Percentiles rank a stretch among this genome's conserved stretches.
Evolutionary conservation across 2,329 filamentous ascomycete species (phyloP).

Genomic region (Neonectria neomacrospora): DNA sequence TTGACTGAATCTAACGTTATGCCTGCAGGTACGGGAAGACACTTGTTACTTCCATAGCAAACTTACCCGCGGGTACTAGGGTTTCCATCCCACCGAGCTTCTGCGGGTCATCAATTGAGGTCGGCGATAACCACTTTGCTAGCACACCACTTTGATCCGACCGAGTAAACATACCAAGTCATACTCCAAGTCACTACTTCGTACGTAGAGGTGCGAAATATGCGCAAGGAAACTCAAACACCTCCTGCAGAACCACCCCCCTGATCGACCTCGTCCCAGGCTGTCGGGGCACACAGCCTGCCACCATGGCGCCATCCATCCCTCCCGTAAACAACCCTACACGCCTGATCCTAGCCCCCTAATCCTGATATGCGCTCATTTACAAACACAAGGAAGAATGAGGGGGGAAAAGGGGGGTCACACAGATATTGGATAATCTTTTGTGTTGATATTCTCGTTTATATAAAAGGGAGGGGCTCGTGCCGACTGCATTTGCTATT

Average conservation of each 20-base stretch:
- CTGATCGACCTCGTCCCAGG: not conserved
- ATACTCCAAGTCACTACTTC: too few species aligned
- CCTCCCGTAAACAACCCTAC: not conserved
- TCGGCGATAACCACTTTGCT: too few species aligned
- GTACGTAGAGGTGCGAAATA: too few species aligned
- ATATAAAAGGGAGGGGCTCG: slow-evolving; percentile 3
- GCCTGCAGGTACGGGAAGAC: too few species aligned
- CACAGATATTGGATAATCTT: not conserved
- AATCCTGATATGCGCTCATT: slow-evolving; percentile 7
- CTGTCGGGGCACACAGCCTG: not conserved
- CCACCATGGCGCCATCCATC: not conserved
- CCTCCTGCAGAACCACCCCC: not conserved
- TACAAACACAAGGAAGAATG: not conserved
- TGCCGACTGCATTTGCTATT: slow-evolving; percentile 2
- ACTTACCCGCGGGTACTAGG: too few species aligned
- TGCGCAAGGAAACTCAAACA: not conserved
- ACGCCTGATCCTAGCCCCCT: slow-evolving; percentile 6
- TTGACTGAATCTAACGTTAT: too few species aligned
- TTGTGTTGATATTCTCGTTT: not conserved
- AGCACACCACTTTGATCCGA: too few species aligned
- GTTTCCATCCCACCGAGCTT: too few species aligned
- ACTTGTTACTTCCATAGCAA: too few species aligned
- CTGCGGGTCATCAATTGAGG: too few species aligned
- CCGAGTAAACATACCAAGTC: too few species aligned
- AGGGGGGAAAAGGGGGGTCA: not conserved